Percentiles rank a stretch among this genome's conserved stretches.
Evolutionary conservation across 305 asterid species (phyloP).

Genomic region (Fraxinus sp.): DNA sequence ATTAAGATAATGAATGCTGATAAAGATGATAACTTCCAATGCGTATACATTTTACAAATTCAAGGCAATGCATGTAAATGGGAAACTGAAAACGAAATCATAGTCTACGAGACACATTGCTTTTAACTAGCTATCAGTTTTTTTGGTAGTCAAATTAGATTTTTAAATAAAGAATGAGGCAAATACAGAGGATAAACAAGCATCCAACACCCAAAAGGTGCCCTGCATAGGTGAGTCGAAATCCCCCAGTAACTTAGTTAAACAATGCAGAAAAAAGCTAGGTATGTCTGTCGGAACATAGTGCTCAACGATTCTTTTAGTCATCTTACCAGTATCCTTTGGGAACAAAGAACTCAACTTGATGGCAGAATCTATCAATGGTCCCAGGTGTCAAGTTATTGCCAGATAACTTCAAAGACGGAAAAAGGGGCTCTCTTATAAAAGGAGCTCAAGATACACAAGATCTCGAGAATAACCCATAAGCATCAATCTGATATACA

Average conservation of each 20-base stretch:
- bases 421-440: not conserved
- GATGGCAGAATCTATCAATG: not conserved
- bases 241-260: not conserved
- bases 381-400: not conserved
- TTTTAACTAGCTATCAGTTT: not conserved
- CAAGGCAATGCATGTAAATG: not conserved
- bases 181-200: not conserved
- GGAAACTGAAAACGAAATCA: not conserved
- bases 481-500: not conserved
- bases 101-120: not conserved
- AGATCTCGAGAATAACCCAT: not conserved
- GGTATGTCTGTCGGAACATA: not conserved
- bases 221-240: not conserved
- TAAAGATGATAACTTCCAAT: not conserved
- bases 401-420: not conserved
- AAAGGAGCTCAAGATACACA: not conserved
- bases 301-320: not conserved
- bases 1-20: constrained; percentile 5
- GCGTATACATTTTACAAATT: not conserved
- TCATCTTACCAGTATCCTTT: not conserved
- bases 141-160: not conserved
- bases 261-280: not conserved
- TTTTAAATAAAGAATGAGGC: not conserved
- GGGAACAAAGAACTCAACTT: not conserved
- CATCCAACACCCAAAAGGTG: not conserved